Conservation (phyloP, 176 grass and related monocot species). For the Eleusine coracana region DNA sequence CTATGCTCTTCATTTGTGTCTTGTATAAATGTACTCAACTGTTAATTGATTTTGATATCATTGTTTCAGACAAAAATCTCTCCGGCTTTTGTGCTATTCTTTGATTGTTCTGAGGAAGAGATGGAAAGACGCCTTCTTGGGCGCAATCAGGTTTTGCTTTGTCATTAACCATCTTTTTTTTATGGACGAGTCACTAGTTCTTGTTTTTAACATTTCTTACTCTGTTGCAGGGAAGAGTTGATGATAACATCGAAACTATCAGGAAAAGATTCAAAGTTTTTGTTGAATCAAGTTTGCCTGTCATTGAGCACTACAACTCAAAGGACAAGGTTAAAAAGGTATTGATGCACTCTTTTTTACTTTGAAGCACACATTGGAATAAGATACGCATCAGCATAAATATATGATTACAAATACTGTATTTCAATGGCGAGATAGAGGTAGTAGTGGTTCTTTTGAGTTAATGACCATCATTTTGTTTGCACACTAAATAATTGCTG, state of each 20-base stretch:
- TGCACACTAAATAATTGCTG: background rate
- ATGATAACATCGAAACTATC: conserved; percentile 98
- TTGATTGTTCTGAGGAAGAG: conserved; percentile 89
- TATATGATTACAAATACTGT: background rate
- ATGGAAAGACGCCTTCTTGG: conserved; percentile 87
- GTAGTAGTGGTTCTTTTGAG: background rate
- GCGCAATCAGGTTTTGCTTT: conserved; percentile 78
- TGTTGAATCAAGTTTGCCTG: conserved; percentile 92
- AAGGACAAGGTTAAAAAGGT: conserved; percentile 87
- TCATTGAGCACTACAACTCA: conserved; percentile 69
- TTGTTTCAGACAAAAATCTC: conserved; percentile 77
- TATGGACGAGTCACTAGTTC: conserved; percentile 1
- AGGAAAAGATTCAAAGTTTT: conserved; percentile 91
- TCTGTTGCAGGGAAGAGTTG: conserved; percentile 83
- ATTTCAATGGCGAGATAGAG: background rate
- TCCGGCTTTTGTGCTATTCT: conserved; percentile 81
- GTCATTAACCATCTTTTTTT: background rate
- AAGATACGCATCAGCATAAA: background rate
- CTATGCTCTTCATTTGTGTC: background rate
- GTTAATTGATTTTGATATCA: conserved; percentile 24
- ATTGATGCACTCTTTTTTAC: conserved; percentile 1
- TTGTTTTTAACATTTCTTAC: conserved; percentile 32
- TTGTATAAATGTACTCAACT: background rate
- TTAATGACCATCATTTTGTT: conserved; percentile 11
- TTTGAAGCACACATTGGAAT: conserved; percentile 1